phyloP scores from a whole-genome alignment of 768 basidiomycete species.

The Tulasnella sp. region DNA sequence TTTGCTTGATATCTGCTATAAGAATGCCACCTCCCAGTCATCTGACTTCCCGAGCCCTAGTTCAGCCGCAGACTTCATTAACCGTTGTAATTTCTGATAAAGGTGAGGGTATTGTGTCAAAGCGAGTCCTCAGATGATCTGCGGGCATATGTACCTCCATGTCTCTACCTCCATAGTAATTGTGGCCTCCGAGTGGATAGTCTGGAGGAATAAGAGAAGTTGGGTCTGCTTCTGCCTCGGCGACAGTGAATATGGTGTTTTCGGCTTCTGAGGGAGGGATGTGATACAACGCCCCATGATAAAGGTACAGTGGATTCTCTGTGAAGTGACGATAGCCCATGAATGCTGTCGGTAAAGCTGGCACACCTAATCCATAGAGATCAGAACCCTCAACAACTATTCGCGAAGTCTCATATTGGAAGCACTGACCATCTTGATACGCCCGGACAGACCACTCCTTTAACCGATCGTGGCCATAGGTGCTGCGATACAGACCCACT shows the following conservation, averaged over 20 bases:
- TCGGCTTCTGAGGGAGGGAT: conserved; percentile 40
- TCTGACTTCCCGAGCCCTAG: conserved; percentile 2
- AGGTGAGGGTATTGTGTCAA: too few relatives aligned
- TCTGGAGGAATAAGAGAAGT: conserved; percentile 18
- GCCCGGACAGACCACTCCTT: conserved; percentile 33
- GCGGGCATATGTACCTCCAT: conserved; percentile 29
- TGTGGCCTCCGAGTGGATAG: conserved; percentile 47
- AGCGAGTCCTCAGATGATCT: too few relatives aligned
- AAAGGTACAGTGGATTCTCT: conserved; percentile 39
- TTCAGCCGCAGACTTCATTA: conserved; percentile 3
- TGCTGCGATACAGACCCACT: not conserved
- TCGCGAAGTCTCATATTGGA: not conserved
- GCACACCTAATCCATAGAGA: conserved; percentile 35
- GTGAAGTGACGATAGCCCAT: conserved; percentile 48
- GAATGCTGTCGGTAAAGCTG: conserved; percentile 41
- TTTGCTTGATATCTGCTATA: not conserved
- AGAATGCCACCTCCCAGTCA: conserved; percentile 5
- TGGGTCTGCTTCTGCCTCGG: not conserved
- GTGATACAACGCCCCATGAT: conserved; percentile 38
- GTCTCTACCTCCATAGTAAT: conserved; percentile 50
- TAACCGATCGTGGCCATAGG: conserved; percentile 5
- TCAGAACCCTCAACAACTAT: not conserved
- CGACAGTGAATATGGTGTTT: conserved; percentile 34
- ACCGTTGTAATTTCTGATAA: conserved; percentile 6
- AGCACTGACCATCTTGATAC: conserved; percentile 43